phyloP scores from a whole-genome alignment of 108 stramenopile species.

The Cylindrotheca closterium region DNA sequence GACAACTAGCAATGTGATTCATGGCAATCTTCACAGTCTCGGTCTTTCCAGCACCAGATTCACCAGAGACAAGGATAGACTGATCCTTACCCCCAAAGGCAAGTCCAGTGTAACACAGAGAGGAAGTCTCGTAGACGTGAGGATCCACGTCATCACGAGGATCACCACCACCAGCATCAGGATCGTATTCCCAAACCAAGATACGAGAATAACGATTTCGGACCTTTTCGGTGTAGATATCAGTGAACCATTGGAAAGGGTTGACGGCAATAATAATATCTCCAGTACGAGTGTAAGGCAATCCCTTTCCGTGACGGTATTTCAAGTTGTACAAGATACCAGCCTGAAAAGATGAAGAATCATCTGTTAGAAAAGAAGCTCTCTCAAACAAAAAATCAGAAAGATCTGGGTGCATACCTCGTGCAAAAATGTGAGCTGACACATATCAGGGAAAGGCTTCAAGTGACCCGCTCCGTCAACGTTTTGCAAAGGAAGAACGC shows the following conservation, averaged over 20 bases:
- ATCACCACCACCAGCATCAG: slow-evolving; percentile 23
- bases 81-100: slow-evolving; percentile 68
- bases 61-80: slow-evolving; percentile 88
- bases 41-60: slow-evolving; percentile 93
- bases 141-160: slow-evolving; percentile 51
- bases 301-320: slow-evolving; percentile 60
- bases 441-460: slow-evolving; percentile 70
- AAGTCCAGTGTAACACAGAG: slow-evolving; percentile 76
- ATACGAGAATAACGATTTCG: slow-evolving; percentile 65
- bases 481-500: slow-evolving; percentile 76
- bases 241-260: slow-evolving; percentile 90
- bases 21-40: slow-evolving; percentile 94
- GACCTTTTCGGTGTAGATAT: slow-evolving; percentile 74
- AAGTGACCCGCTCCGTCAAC: slow-evolving; percentile 43
- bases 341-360: slow-evolving; percentile 20
- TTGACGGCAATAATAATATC: slow-evolving; percentile 95
- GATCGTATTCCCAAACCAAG: slow-evolving; percentile 56
- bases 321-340: slow-evolving; percentile 89
- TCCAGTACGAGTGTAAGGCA: slow-evolving; percentile 92
- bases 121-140: slow-evolving; percentile 84
- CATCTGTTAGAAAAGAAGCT: not conserved
- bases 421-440: slow-evolving; percentile 84
- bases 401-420: slow-evolving; percentile 51
- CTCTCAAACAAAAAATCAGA: not conserved
- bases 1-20: slow-evolving; percentile 83